Evolutionary conservation across 2,329 filamentous ascomycete genomes (phyloP), one percentile per base, ranked within the genome.

Genomic region (Thermomyces lanuginosus): DNA sequence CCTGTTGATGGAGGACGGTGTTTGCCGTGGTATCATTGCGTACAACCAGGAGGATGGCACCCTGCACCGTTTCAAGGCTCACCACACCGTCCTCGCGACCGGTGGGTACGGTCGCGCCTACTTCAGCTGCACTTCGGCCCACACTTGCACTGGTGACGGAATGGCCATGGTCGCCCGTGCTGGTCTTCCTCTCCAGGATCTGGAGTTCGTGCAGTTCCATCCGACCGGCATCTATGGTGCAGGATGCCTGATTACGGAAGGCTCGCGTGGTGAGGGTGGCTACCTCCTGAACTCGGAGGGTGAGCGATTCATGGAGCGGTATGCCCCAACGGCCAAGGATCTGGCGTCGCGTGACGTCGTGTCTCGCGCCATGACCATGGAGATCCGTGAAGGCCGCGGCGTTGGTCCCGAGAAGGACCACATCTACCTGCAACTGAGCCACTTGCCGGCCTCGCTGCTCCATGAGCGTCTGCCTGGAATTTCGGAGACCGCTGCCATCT

Each of bases 21-120:
- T 86, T 58, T 95, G 86, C 67, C 84, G 84, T 42, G 89, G 89
- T 71, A 80, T 95, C 41, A 68, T 95, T 41, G 86, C 86, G 33
- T 93, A 93, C 63, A 95, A 93, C 70, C 84, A 93, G 63, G 86
- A 98, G 62, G 89, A 98, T 50, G 89, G 89, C 39, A 95, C 86
- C 16, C 74, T 95, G 35, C 89, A 98, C 66, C 75, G 89, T 49
- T 93, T 98, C 76, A 73, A 84, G 43, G 79, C 86, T 30, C 82
- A 92, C 65, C 80, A 95, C 69, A 98, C 89, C 19, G 86, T 98
- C 37, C 62, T 98, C 44, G 89, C 89, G 35, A 98, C 89, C 32
- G 89, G 89, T 59, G 89, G 89, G 42, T 98, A 95, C 60, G 89
- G 89, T 42, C 83, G 89, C 60, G 78, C 89, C 41, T 98, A 93